Conservation (phyloP, 257 asterid genomes). For the Perilla frutescens region DNA sequence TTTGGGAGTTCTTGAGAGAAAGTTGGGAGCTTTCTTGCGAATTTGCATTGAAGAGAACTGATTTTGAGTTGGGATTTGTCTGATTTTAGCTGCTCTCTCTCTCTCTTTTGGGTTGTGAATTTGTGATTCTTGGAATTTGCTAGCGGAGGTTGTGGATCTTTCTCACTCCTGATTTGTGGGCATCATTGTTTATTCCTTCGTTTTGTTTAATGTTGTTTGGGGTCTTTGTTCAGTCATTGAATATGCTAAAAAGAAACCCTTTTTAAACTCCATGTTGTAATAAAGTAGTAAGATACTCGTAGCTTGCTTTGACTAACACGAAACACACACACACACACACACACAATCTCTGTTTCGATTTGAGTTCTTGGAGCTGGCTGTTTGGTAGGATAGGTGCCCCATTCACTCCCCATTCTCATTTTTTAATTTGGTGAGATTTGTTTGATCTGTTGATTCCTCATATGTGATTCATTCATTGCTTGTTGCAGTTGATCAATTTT, state of each 20-base stretch:
- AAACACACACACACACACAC: conserved; percentile 1
- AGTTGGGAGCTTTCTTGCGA: conserved; percentile 13
- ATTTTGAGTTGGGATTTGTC: conserved; percentile 26
- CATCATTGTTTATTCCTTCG: neutral
- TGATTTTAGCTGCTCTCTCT: conserved; percentile 21
- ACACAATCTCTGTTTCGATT: conserved; percentile 9
- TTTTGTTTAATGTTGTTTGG: conserved; percentile 27
- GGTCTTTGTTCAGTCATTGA: conserved; percentile 22
- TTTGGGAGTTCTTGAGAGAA: conserved; percentile 4
- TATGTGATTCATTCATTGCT: conserved; percentile 25
- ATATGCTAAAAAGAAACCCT: neutral
- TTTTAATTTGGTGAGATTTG: conserved; percentile 15
- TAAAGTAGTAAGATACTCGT: conserved; percentile 8
- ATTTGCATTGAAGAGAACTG: neutral
- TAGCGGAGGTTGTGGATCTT: conserved; percentile 6
- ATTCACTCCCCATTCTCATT: neutral
- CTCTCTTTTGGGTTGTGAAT: neutral
- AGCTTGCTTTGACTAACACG: conserved; percentile 21
- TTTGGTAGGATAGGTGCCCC: neutral
- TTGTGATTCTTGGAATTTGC: conserved; percentile 27
- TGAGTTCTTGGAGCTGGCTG: conserved; percentile 21
- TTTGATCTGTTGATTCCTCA: conserved; percentile 14
- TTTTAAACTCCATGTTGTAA: conserved; percentile 16
- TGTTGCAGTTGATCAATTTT: conserved; percentile 21
- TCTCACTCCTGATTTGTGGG: conserved; percentile 4